Conservation (phyloP, 2,329 filamentous ascomycete genomes). For the Esteya vermicola region DNA sequence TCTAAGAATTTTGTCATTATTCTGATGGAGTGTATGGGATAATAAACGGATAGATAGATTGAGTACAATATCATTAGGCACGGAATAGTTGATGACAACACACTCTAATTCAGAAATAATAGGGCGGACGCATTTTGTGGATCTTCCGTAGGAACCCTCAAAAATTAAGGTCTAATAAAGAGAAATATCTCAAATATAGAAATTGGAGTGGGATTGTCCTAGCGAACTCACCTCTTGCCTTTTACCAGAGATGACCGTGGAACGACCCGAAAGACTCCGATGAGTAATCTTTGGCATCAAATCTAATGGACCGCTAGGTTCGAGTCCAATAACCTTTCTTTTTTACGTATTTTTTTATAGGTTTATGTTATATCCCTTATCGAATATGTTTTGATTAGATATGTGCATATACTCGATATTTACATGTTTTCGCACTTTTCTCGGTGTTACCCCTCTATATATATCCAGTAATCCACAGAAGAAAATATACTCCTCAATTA, state of each 20-base stretch:
- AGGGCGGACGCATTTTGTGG: too few relatives aligned
- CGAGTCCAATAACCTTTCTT: conserved; percentile 5
- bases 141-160: too few relatives aligned
- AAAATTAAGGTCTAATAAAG: conserved; percentile 3
- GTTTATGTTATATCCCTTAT: background rate
- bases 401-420: too few relatives aligned
- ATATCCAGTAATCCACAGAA: conserved; percentile 7
- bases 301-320: conserved; percentile 9
- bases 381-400: background rate
- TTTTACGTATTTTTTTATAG: conserved; percentile 5
- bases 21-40: too few relatives aligned
- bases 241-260: conserved; percentile 15
- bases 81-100: too few relatives aligned
- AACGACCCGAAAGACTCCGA: conserved; percentile 12
- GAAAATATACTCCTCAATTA: too few relatives aligned
- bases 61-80: too few relatives aligned
- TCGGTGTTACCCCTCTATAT: background rate
- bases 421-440: background rate
- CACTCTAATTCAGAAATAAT: too few relatives aligned
- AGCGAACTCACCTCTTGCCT: conserved; percentile 15
- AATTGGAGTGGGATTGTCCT: conserved; percentile 14
- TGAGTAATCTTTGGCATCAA: conserved; percentile 13
- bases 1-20: conserved; percentile 41
- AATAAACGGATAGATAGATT: too few relatives aligned
- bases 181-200: background rate